Evolutionary conservation across 441 rosid species (phyloP), one percentile per base, ranked within the genome.

Genomic region (Gossypium davidsonii): DNA sequence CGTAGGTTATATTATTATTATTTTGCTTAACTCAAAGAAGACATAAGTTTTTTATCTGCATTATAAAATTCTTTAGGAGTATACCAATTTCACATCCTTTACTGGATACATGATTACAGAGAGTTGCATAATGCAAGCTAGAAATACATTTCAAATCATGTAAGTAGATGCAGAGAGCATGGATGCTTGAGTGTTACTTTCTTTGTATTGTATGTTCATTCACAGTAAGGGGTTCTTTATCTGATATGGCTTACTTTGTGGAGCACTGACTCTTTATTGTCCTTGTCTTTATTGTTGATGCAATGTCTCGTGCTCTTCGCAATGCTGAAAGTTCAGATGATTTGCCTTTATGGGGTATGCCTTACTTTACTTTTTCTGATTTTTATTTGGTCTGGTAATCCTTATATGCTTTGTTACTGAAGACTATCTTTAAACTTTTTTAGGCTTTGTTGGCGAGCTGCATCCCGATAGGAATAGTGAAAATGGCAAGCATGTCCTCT

Each of bases 291-390:
- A 3, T 9, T 64, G 55, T 56, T 39, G 71, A 64, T 53, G 53
- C n/a, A 20, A 15, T 39, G 28, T 8, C 63, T 5, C 26, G n/a
- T 81, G 80, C 77, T 39, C 70, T 70, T 62, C 37, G 39, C 9
- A 9, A 67, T 80, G 77, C 74, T 77, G 75, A 64, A 82, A 84
- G 60, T 76, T 81, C 96, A 94, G 99, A 94, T 84, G 98, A 94
- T 78, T 87, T 94, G 85, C 99, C 99, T 74, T 78, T 92, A 68
- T 91, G 94, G 98, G 96, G 98, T 94, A 92, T 80, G 92, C 28
- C 37, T 49, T 74, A 21, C 12, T 31, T 9, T 26, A 55, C 7
- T 23, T 21, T 15, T 75, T 66, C 17, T 49, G 70, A 8, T 25
- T 68, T 57, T 34, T 52, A 53, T 65, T 28, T 20, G 4, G 18